Evolutionary conservation across 345 rosid species (phyloP).

Genomic region (Eutrema yunnanense): DNA sequence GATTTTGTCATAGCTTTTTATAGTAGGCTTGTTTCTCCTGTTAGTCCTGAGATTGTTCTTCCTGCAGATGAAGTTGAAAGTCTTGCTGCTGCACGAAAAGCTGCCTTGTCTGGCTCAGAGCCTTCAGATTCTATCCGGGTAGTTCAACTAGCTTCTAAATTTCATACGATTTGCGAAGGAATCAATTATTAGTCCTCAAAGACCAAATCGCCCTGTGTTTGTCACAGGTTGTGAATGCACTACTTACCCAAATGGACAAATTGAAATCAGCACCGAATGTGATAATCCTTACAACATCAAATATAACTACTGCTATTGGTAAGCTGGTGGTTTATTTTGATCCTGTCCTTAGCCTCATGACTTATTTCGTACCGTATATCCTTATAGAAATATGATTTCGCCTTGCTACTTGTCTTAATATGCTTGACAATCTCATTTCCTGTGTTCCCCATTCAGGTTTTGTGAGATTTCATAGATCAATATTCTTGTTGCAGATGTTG

Average conservation of each 20-base stretch:
- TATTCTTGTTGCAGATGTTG: slow-evolving; percentile 62
- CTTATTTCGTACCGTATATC: neutral
- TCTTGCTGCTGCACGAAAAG: slow-evolving; percentile 96
- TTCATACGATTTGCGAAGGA: neutral
- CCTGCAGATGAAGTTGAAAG: slow-evolving; percentile 98
- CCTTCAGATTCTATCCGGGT: slow-evolving; percentile 99
- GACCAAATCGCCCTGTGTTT: slow-evolving; percentile 10
- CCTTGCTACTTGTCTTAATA: neutral
- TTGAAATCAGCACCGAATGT: slow-evolving; percentile 88
- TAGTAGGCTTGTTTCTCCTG: slow-evolving; percentile 21
- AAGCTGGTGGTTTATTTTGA: slow-evolving; percentile 28
- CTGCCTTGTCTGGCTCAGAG: slow-evolving; percentile 96
- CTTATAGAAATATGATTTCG: neutral
- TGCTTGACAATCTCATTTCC: neutral
- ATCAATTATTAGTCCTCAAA: neutral
- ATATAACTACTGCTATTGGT: slow-evolving; percentile 99
- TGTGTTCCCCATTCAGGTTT: neutral
- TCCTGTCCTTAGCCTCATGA: neutral
- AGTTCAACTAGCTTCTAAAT: slow-evolving; percentile 11
- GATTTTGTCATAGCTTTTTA: neutral
- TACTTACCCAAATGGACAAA: slow-evolving; percentile 97
- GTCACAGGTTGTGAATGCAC: slow-evolving; percentile 90
- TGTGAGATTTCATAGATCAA: neutral
- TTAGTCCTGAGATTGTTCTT: slow-evolving; percentile 23
- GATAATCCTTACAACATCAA: slow-evolving; percentile 86